Base-by-base conservation (phyloP, 345 rosid genomes). In the Toxicodendron radicans region DNA sequence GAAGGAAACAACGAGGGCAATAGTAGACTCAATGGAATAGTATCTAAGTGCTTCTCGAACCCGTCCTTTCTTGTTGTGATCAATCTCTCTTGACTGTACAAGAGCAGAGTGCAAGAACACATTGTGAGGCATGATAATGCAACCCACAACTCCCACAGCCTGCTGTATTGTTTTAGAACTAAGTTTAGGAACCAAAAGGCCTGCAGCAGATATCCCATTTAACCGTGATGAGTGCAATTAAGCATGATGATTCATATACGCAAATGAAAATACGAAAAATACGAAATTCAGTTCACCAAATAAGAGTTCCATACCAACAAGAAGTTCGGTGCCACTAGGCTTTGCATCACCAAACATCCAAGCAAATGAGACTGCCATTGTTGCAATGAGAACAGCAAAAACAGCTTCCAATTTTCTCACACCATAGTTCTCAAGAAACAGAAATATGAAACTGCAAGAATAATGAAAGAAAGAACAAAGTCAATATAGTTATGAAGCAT, bases 281-380 rank as follows among this genome's bases (percentile, higher is more conserved):
- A 16, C 12, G 30, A 41, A 45, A 51, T 3, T 66, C 35, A 51
- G 4, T 10, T 16, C 56, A n/a, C 11, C 53, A 27, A 23, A 48
- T 18, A 46, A 20, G 4, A 17, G 23, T 18, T 48, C 18, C 84
- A 77, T 79, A 92, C 99, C 99, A 74, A 90, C 75, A 80, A 91
- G 80, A 76, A 95, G 95, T 68, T 95, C 94, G 21, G 68, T 78
- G 81, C 91, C 93, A 80, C 79, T 84, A 8, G 99, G 99, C 79
- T 91, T 89, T n/a, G 98, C 74, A 52, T 91, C 91, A 70, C 84
- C 98, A 76, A 95, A 95, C 99, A 95, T 92, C 99, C 98, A 92
- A 65, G 97, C 98, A 74, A 95, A 95, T 52, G 97, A 80, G 24
- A 91, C 21, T 10, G 87, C 99, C 99, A 95, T 92, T 5, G 85